phyloP scores from a whole-genome alignment of 2,329 filamentous ascomycete species.

The Sporothrix variecibatus region DNA sequence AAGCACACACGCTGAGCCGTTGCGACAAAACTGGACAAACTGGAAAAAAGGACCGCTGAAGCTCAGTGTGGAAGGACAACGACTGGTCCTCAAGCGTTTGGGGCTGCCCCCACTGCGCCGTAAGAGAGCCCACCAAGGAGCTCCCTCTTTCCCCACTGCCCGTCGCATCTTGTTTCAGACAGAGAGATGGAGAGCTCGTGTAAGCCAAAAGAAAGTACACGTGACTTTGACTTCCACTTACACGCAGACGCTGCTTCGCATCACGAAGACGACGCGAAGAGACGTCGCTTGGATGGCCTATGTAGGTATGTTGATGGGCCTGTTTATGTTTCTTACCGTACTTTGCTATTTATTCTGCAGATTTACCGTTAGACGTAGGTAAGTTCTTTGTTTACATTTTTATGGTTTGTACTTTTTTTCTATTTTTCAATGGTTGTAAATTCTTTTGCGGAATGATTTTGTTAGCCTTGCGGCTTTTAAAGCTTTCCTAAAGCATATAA shows the following conservation, averaged over 20 bases:
- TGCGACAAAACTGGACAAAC: neutral
- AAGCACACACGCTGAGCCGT: conserved; percentile 8
- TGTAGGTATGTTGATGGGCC: too few species aligned
- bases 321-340: neutral
- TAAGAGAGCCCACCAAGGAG: neutral
- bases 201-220: neutral
- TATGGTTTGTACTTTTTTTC: neutral
- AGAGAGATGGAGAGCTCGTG: neutral
- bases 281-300: neutral
- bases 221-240: neutral
- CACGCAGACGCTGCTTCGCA: neutral
- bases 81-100: neutral
- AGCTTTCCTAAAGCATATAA: too few species aligned
- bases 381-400: neutral
- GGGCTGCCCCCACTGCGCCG: neutral
- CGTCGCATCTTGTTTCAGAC: conserved; percentile 13
- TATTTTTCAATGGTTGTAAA: neutral
- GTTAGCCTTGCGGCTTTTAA: neutral
- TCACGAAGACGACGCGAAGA: neutral
- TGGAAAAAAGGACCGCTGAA: neutral
- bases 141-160: neutral
- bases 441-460: neutral
- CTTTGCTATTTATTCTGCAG: neutral
- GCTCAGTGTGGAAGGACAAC: neutral
- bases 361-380: too few species aligned